phyloP scores from a whole-genome alignment of 352 stramenopile genomes.

The Lagenidium sp. region DNA sequence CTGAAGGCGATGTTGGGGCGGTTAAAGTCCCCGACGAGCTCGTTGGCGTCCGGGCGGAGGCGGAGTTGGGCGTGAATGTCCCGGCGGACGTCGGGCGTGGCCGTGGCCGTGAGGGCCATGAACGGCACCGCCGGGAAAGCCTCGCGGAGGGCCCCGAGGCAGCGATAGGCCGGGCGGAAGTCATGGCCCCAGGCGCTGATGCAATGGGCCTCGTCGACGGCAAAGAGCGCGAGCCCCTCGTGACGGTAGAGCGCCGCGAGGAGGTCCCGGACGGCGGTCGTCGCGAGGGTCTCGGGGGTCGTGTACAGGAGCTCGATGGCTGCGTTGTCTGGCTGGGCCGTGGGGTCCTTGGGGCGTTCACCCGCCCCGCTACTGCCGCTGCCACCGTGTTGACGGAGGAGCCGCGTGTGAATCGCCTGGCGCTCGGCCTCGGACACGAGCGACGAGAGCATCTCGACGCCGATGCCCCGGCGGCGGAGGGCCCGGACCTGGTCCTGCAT shows the following conservation, averaged over 20 bases:
- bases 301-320: constrained; percentile 74
- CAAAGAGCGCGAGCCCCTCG: constrained; percentile 39
- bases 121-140: constrained; percentile 31
- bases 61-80: constrained; percentile 45
- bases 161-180: constrained; percentile 73
- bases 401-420: constrained; percentile 14
- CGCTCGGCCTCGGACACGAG: constrained; percentile 23
- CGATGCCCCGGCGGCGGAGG: constrained; percentile 33
- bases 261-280: constrained; percentile 33
- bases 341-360: constrained; percentile 13
- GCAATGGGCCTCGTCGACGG: constrained; percentile 90
- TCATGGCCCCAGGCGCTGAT: constrained; percentile 87
- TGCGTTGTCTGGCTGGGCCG: not conserved
- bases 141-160: constrained; percentile 27
- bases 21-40: constrained; percentile 49
- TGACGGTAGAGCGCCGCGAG: constrained; percentile 18
- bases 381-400: constrained; percentile 1
- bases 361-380: no score
- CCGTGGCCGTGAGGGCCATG: constrained; percentile 89
- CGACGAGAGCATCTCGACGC: constrained; percentile 50
- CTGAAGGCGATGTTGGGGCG: constrained; percentile 49
- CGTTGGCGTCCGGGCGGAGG: constrained; percentile 20
- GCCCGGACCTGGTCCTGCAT: constrained; percentile 85
- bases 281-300: constrained; percentile 78
- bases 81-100: constrained; percentile 45